phyloP scores from a whole-genome alignment of 2,329 filamentous ascomycete species.

The Aspergillus sp. region DNA sequence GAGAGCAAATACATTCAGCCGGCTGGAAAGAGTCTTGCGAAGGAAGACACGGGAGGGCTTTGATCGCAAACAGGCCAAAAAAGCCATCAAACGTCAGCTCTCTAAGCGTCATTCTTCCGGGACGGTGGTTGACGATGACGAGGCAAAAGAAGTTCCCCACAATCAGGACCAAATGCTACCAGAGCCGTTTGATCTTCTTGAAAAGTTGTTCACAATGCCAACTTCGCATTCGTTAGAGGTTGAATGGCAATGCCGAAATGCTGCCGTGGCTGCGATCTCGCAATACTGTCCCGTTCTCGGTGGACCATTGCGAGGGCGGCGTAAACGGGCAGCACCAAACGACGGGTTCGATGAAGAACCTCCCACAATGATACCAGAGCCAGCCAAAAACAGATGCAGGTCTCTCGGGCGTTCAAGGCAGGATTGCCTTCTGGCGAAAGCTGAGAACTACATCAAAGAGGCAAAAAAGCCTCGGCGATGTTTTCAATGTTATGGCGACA shows the following conservation, averaged over 20 bases:
- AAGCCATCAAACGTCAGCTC: conserved; percentile 15
- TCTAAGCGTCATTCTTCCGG: conserved; percentile 1
- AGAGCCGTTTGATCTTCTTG: conserved; percentile 8
- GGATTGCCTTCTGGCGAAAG: neutral
- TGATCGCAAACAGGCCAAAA: conserved; percentile 14
- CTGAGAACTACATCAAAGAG: neutral
- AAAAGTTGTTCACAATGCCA: conserved; percentile 13
- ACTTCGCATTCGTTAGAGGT: conserved; percentile 13
- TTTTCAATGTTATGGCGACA: neutral
- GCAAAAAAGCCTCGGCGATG: neutral
- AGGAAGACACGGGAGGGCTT: conserved; percentile 12
- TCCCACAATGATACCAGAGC: neutral
- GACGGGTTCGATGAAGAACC: neutral
- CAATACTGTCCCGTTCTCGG: conserved; percentile 12
- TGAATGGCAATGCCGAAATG: conserved; percentile 15
- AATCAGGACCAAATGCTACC: conserved; percentile 9
- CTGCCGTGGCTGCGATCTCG: conserved; percentile 6
- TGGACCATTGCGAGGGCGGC: conserved; percentile 9
- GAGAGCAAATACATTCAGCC: conserved; percentile 8
- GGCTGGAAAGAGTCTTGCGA: conserved; percentile 7
- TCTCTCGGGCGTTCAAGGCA: neutral
- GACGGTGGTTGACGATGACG: conserved; percentile 10
- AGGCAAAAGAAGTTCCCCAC: conserved; percentile 1
- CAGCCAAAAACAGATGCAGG: neutral
- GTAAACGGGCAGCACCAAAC: conserved; percentile 1